Evolutionary conservation across 2,329 filamentous ascomycete species (phyloP), one percentile per base, ranked within the genome.

Genomic region (Ascochyta rabiei): DNA sequence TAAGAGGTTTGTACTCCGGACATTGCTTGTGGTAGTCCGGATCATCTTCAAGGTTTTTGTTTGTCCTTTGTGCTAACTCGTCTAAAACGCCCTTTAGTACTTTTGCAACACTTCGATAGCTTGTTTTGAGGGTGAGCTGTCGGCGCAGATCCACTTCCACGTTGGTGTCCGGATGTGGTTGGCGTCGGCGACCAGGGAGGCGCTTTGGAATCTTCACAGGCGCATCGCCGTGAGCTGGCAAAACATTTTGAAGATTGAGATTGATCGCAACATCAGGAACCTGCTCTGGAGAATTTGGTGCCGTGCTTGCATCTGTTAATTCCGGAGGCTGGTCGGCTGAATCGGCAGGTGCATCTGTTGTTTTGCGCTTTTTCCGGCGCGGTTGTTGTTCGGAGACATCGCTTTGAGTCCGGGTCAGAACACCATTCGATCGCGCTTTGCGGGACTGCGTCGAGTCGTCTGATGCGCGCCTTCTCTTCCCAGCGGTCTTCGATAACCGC

Each of bases 51-150:
- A 89, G 75, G 54, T 82, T 79, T 43, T 85, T 82, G 53, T 88
- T 75, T 46, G 78, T 82, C 30, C 85, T 81, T 48, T 85, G 82
- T 16, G 86, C 86, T 18, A 91, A 78, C 67, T 89, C 86, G 54
- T 86, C 84, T 13, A 89, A 77, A 9, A 86, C 81, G 15, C 84
- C 83, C 71, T 88, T 89, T 63, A 89, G 75, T 26, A 83, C 80
- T 62, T 84, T 82, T 54, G 85, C 81, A 46, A 90, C 82, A 53
- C 82, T 78, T n/a, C 84, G 81, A 72, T 85, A 90, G 21, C 80
- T 80, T 51, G 85, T 84, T 72, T 88, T 88, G 64, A 90, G 79
- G 63, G 88, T 83, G 61, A 87, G 81, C 69, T 87, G 84, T 49
- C 88, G 85, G 46, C 79, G 75, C 60, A 82, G 69, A 51, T 78